Evolutionary conservation across 257 asterid species (phyloP).

Genomic region (Ilex asprella): DNA sequence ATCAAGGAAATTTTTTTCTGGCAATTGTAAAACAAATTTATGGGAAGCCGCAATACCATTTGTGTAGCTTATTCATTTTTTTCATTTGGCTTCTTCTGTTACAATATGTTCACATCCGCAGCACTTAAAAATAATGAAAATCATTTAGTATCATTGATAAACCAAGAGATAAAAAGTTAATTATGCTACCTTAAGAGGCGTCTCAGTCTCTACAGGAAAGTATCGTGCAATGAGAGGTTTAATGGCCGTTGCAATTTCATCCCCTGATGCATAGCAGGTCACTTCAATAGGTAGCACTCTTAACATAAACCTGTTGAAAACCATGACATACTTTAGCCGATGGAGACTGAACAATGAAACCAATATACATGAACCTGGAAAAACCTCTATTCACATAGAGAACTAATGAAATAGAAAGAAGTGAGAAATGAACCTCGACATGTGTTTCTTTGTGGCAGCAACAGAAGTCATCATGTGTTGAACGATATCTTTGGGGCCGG

Average conservation of each 20-base stretch:
- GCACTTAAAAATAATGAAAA: too few relatives aligned
- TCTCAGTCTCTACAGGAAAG: conserved; percentile 67
- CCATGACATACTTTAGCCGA: conserved; percentile 19
- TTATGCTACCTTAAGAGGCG: conserved; percentile 55
- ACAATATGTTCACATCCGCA: too few relatives aligned
- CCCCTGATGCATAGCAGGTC: conserved; percentile 95
- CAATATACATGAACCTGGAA: background rate
- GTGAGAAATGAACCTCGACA: conserved; percentile 51
- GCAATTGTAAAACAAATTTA: background rate
- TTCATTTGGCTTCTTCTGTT: background rate
- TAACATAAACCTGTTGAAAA: conserved; percentile 59
- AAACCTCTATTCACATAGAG: background rate
- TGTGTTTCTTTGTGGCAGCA: conserved; percentile 64
- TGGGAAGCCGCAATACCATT: too few relatives aligned
- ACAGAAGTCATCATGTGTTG: conserved; percentile 90
- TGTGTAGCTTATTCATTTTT: too few relatives aligned
- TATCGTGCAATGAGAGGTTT: conserved; percentile 62
- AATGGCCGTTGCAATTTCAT: conserved; percentile 73
- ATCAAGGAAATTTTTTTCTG: too few relatives aligned
- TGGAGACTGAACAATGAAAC: background rate
- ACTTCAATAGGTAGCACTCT: conserved; percentile 85
- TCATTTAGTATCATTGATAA: too few relatives aligned
- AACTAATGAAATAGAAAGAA: conserved; percentile 3
- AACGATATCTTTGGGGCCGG: conserved; percentile 72
- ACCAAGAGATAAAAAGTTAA: background rate